Evolutionary conservation across 2,329 filamentous ascomycete genomes (phyloP), one percentile per base, ranked within the genome.

Genomic region (Clonostachys byssicola): DNA sequence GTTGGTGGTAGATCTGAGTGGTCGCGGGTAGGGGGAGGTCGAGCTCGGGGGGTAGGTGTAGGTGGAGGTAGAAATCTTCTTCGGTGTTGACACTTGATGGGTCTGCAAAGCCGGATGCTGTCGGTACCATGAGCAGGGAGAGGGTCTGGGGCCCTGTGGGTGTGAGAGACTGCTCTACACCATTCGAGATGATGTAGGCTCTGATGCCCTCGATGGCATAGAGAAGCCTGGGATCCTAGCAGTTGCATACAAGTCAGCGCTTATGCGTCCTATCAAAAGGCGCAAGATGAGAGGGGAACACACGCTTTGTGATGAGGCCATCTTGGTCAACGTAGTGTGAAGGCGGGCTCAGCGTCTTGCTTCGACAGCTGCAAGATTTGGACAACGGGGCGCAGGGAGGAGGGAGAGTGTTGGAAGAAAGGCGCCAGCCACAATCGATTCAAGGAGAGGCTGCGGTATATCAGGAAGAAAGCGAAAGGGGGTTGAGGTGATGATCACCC

Each of bases 1-100:
- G 91, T 69, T 97, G 90, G 66, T 96, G 91, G 70, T 96, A 97
- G 64, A 99, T 94, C 65, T 97, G 92, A 0, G 94, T 97, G 0
- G 92, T 97, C 16, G 92, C 92, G 12, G 94, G 94, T 13, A 97
- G 78, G 6, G 94, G 89, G 6, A 97, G 81, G 59, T 97, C 92
- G 57, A 99, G 83, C 74, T 96, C 92, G 17, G 92, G 92, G 13
- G 92, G 92, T 10, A 97, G 83, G 60, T 96, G 91, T 20, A 99
- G 81, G 66, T 97, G 92, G 6, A 99, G 83, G 65, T 97, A 97
- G 72, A 96, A 97, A 73, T 97, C 94, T 63, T 96, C 88, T 61
- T 92, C 86, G 54, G 81, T 75, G 43, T 63, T 56, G 42, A 77
- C 74, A 47, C 81, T 48, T 12, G 73, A 59, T 10, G 68, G 60